These are phyloP conservation scores for Cryptococcus deneoformans DNA, from an alignment of 1,284 basidiomycete genomes.

Conservation along the genomic window DNA sequence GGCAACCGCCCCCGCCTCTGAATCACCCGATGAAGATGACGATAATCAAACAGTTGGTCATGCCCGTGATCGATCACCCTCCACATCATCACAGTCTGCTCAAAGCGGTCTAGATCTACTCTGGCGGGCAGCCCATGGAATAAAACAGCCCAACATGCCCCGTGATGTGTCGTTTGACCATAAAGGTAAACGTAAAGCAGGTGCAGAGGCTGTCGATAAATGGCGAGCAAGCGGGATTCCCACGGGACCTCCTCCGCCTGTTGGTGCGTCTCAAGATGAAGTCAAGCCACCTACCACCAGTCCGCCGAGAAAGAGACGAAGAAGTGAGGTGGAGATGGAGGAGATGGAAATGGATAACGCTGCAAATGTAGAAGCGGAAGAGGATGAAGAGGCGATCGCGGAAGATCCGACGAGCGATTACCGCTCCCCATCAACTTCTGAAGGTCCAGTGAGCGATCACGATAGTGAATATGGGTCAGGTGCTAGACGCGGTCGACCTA, in stretches of 20 bases:
- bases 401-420: conserved; percentile 5
- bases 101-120: conserved; percentile 39
- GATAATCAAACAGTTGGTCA: conserved; percentile 43
- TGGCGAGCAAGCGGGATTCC: conserved; percentile 42
- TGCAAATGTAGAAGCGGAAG: conserved; percentile 3
- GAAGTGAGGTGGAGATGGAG: conserved; percentile 30
- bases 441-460: conserved; percentile 6
- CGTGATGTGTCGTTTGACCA: conserved; percentile 17
- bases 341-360: conserved; percentile 18
- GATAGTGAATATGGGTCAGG: conserved; percentile 24
- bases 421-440: conserved; percentile 5
- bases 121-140: conserved; percentile 28
- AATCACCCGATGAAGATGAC: conserved; percentile 33
- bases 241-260: conserved; percentile 14
- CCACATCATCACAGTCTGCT: conserved; percentile 36
- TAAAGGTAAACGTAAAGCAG: conserved; percentile 41
- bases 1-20: background rate
- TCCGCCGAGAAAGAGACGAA: conserved; percentile 37
- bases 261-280: background rate
- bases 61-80: conserved; percentile 34
- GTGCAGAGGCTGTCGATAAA: conserved; percentile 44
- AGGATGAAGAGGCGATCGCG: conserved; percentile 3
- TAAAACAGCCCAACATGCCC: background rate
- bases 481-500: conserved; percentile 1
- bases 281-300: background rate